Conservation (phyloP, 2,329 filamentous ascomycete genomes). For the Metarhizium rileyi region DNA sequence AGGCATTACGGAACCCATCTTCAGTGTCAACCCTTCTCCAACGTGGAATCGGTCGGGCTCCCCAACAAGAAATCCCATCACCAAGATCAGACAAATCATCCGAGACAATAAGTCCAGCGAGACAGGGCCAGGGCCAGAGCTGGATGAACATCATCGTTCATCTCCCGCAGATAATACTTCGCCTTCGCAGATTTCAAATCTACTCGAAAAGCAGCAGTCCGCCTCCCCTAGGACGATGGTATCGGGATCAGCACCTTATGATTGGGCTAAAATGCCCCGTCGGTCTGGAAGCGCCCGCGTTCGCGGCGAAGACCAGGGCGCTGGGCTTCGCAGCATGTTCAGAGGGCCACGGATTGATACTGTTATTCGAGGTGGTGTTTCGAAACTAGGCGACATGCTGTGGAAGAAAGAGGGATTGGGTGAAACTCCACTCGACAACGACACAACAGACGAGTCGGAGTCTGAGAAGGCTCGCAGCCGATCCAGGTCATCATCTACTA, state of each 20-base stretch:
- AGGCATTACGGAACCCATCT: slow-evolving; percentile 43
- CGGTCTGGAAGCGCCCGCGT: slow-evolving; percentile 40
- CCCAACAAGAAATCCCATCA: slow-evolving; percentile 49
- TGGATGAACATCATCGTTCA: slow-evolving; percentile 18
- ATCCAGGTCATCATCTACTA: slow-evolving; percentile 24
- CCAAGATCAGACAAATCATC: slow-evolving; percentile 46
- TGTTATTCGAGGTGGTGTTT: slow-evolving; percentile 52
- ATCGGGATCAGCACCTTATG: slow-evolving; percentile 12
- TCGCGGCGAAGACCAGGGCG: slow-evolving; percentile 21
- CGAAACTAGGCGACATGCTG: slow-evolving; percentile 45
- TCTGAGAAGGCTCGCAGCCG: slow-evolving; percentile 31
- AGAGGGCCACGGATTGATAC: slow-evolving; percentile 63
- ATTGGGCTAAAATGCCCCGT: slow-evolving; percentile 26
- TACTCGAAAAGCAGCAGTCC: slow-evolving; percentile 6
- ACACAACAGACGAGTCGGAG: slow-evolving; percentile 41
- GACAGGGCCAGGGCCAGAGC: slow-evolving; percentile 27
- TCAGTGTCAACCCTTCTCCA: slow-evolving; percentile 54
- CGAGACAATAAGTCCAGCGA: slow-evolving; percentile 44
- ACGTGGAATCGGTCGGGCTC: slow-evolving; percentile 53
- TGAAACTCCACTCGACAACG: slow-evolving; percentile 25
- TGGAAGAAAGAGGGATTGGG: slow-evolving; percentile 41
- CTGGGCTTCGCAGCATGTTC: slow-evolving; percentile 55
- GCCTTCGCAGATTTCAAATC: slow-evolving; percentile 14
- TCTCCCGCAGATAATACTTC: slow-evolving; percentile 19
- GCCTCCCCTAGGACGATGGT: slow-evolving; percentile 24